Percentiles rank a stretch among this genome's conserved stretches.
Evolutionary conservation across 305 asterid species (phyloP).

Genomic region (Ajuga reptans): DNA sequence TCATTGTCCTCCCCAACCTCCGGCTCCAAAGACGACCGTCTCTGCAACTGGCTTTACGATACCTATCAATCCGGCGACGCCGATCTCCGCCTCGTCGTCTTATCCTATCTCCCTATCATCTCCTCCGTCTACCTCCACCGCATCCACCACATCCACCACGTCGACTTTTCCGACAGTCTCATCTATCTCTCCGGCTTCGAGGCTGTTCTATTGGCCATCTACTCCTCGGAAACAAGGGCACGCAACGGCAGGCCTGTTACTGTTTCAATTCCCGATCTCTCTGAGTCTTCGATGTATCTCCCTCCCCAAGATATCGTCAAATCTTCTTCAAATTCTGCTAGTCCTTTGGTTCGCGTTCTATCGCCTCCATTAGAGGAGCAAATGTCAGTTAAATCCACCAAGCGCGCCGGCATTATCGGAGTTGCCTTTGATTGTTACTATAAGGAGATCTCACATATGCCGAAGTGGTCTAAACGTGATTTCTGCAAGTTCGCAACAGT

Average conservation of each 20-base stretch:
- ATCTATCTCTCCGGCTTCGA: conserved; percentile 62
- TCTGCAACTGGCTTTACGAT: conserved; percentile 95
- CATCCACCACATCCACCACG: conserved; percentile 40
- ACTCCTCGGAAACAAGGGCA: conserved; percentile 57
- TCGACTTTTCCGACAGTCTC: conserved; percentile 4
- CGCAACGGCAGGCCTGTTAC: conserved; percentile 61
- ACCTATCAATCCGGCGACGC: conserved; percentile 69
- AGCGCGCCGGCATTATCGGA: conserved; percentile 24
- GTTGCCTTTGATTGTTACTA: not conserved
- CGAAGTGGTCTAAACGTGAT: conserved; percentile 68
- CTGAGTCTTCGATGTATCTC: conserved; percentile 72
- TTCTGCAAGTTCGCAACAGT: conserved; percentile 48
- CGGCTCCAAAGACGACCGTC: conserved; percentile 70
- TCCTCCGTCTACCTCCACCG: conserved; percentile 57
- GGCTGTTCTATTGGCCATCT: conserved; percentile 62
- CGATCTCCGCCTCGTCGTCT: conserved; percentile 77
- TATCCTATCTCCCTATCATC: conserved; percentile 66
- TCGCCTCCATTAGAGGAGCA: conserved; percentile 2
- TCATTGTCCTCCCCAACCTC: conserved; percentile 46
- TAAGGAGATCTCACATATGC: conserved; percentile 42
- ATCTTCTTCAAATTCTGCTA: conserved; percentile 25
- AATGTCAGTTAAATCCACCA: not conserved
- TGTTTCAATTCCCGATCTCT: conserved; percentile 65
- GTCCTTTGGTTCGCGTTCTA: conserved; percentile 35
- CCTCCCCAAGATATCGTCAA: conserved; percentile 37